Conservation (phyloP, 768 basidiomycete species). For the Leucogyrophana mollusca region DNA sequence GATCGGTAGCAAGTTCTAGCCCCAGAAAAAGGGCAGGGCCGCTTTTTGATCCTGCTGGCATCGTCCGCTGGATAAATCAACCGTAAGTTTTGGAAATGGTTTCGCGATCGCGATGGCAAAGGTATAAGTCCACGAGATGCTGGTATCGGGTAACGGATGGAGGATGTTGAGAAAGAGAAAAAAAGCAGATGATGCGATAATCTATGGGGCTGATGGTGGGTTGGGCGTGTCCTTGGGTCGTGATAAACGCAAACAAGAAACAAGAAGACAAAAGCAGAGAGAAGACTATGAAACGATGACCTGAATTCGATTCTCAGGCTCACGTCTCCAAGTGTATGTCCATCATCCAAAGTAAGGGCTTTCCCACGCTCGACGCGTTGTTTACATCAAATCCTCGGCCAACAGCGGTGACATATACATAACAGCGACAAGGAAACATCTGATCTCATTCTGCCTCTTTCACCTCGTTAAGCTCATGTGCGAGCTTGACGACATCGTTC, state of each 20-base stretch:
- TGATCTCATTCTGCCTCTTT: slow-evolving; percentile 22
- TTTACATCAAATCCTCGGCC: slow-evolving; percentile 1
- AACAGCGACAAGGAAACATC: no score
- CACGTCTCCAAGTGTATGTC: slow-evolving; percentile 10
- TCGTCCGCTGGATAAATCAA: slow-evolving; percentile 12
- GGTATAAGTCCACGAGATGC: slow-evolving; percentile 16
- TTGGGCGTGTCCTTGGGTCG: slow-evolving; percentile 24
- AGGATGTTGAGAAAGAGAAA: slow-evolving; percentile 7
- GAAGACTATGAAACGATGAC: slow-evolving; percentile 13
- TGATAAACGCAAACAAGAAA: slow-evolving; percentile 14
- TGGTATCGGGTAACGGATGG: slow-evolving; percentile 29
- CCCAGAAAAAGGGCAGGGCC: slow-evolving; percentile 72
- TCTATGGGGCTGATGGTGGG: slow-evolving; percentile 9
- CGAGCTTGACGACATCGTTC: slow-evolving; percentile 53
- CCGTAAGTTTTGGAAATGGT: slow-evolving; percentile 3
- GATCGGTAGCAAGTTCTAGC: slow-evolving; percentile 82
- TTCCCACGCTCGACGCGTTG: slow-evolving; percentile 25
- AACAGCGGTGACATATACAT: no score
- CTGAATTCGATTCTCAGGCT: slow-evolving; percentile 15
- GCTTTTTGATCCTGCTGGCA: slow-evolving; percentile 37
- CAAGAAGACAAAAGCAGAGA: slow-evolving; percentile 9
- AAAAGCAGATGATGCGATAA: slow-evolving; percentile 5
- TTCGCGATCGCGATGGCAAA: slow-evolving; percentile 6
- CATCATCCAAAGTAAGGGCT: slow-evolving; percentile 16
- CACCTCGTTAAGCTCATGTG: slow-evolving; percentile 47